Base-by-base conservation (phyloP, 1,284 basidiomycete genomes). In the Sporisorium iseilematis-ciliati region DNA sequence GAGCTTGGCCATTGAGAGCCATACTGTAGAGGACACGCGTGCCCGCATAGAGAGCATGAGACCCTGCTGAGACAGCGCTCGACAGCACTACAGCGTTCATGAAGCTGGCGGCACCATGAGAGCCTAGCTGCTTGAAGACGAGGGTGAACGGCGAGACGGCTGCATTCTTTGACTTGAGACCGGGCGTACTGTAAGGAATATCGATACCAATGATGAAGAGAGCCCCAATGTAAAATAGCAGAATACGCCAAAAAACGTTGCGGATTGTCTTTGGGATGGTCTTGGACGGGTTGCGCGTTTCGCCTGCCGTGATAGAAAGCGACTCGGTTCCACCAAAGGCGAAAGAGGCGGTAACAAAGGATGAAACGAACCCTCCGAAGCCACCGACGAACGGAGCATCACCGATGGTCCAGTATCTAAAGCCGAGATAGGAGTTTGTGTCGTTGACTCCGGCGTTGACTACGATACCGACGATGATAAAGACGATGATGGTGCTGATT, bases 41-140 rank as follows among this genome's bases (percentile, higher is more conserved):
- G 11, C 90, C 90, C 2, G 91, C 91, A 86, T 92, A 96, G 53
- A 95, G 85, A 77, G 94, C 91, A 75, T 91, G 92, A 52, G 90
- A 92, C 6, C 91, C 92, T 10, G 93, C 93, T 11, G 93, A 94
- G 89, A 91, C 92, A 2, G 93, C 94, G 2, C 93, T 92, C 20
- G 91, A 90, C 65, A 92, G 88, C 41, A 93, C 85, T 52, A 87
- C 87, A 46, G 94, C 94, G 84, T 96, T 96, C 87, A 95, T 93
- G 55, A 82, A 69, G 41, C 62, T 64, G 0, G 77, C 78, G 1
- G 80, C 66, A 16, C 87, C 88, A 75, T 90, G 82, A 35, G 85
- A 86, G n/a, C 82, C 77, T 3, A 38, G 50, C 35, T 77, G 65
- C 49, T 73, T 29, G 61, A 86, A 67, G 48, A 79, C 80, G 92